These are phyloP conservation scores for Metschnikowia bowlesiae DNA, from an alignment of 805 yeast species.

Conservation along the genomic window DNA sequence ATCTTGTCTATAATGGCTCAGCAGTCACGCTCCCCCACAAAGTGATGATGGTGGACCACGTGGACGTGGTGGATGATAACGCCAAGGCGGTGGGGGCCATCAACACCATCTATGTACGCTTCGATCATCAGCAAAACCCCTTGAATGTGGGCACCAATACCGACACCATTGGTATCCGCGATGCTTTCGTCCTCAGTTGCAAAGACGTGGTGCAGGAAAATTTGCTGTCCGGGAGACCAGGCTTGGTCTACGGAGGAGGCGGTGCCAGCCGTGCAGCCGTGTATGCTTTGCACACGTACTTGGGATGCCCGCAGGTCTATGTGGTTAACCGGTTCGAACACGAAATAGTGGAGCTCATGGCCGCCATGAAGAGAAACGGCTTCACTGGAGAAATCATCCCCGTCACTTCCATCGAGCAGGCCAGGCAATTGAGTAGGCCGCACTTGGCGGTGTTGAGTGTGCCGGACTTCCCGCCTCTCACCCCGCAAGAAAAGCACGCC, in stretches of 20 bases:
- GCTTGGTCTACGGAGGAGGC: constrained; percentile 34
- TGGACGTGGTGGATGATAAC: constrained; percentile 24
- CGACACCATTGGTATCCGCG: constrained; percentile 30
- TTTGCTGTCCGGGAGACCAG: constrained; percentile 15
- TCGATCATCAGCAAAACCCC: constrained; percentile 10
- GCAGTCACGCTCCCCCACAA: constrained; percentile 34
- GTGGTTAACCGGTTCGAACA: constrained; percentile 25
- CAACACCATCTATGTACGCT: constrained; percentile 28
- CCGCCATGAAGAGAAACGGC: constrained; percentile 19
- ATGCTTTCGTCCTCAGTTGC: constrained; percentile 21
- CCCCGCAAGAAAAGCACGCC: constrained; percentile 23
- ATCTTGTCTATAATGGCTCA: constrained; percentile 18
- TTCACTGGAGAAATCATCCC: constrained; percentile 25
- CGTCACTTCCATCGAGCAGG: constrained; percentile 22
- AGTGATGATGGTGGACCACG: constrained; percentile 22
- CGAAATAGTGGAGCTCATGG: constrained; percentile 22
- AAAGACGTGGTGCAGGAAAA: constrained; percentile 8
- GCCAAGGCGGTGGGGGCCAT: constrained; percentile 32
- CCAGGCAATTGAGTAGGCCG: constrained; percentile 17
- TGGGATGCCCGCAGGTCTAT: constrained; percentile 25
- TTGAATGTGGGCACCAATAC: constrained; percentile 29
- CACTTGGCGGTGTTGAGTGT: constrained; percentile 24
- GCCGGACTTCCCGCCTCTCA: constrained; percentile 25
- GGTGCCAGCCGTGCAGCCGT: constrained; percentile 34
- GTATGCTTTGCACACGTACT: constrained; percentile 23